Conservation (phyloP, 768 basidiomycete species). For the Asterophora parasitica region DNA sequence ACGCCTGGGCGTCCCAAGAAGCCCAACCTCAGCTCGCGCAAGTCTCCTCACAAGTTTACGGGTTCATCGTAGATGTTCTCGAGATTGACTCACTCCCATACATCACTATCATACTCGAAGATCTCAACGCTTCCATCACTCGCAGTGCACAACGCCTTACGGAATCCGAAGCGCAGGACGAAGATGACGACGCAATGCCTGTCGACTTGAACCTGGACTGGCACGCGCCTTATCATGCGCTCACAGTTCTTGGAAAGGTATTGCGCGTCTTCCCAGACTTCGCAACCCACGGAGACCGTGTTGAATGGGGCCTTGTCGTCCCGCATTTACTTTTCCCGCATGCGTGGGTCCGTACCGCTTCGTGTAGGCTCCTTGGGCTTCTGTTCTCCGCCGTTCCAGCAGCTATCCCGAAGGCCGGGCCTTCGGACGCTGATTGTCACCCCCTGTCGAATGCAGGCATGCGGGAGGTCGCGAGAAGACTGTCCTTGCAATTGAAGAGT, state of each 20-base stretch:
- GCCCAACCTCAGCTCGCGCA: constrained; percentile 58
- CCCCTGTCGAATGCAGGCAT: constrained; percentile 55
- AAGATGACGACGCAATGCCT: constrained; percentile 40
- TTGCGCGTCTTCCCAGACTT: constrained; percentile 52
- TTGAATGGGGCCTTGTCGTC: constrained; percentile 62
- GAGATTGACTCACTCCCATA: constrained; percentile 42
- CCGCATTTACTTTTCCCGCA: constrained; percentile 83
- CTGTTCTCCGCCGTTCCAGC: constrained; percentile 56
- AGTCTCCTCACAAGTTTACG: constrained; percentile 79
- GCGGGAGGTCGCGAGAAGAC: constrained; percentile 66
- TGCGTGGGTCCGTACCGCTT: constrained; percentile 85
- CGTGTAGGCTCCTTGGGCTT: constrained; percentile 70
- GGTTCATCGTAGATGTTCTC: constrained; percentile 70
- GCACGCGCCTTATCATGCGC: constrained; percentile 78
- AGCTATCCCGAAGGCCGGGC: constrained; percentile 28
- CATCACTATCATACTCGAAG: constrained; percentile 47
- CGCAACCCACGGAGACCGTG: constrained; percentile 36
- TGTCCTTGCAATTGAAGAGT: constrained; percentile 77
- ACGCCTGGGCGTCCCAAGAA: constrained; percentile 70
- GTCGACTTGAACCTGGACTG: constrained; percentile 64
- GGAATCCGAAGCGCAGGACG: constrained; percentile 37
- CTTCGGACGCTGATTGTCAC: constrained; percentile 23
- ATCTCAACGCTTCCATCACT: constrained; percentile 46
- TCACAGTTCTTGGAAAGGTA: constrained; percentile 63
- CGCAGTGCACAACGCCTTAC: constrained; percentile 37